These are phyloP conservation scores for Tylopilus sp. DNA, from an alignment of 1,284 basidiomycete genomes.

Conservation along the genomic window DNA sequence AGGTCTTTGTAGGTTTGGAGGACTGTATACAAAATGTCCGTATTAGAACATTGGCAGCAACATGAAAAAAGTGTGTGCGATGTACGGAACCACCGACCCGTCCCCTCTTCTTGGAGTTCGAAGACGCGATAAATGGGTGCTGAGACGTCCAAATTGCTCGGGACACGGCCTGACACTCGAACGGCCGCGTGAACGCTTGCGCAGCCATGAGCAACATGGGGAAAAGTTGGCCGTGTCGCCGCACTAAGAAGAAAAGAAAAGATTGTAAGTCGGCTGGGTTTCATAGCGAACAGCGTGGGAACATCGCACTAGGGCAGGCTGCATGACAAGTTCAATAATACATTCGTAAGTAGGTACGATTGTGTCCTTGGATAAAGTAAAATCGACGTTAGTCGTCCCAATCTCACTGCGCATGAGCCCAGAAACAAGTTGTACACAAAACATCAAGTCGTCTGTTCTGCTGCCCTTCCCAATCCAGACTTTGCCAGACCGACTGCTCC, in stretches of 20 bases:
- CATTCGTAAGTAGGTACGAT: no score
- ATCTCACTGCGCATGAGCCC: not conserved
- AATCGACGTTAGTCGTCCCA: no score
- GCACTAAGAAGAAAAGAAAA: conserved; percentile 64
- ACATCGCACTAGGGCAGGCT: conserved; percentile 43
- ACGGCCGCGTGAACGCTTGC: conserved; percentile 67
- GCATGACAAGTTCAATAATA: no score
- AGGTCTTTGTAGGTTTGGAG: no score
- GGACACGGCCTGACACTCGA: conserved; percentile 89
- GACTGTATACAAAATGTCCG: not conserved
- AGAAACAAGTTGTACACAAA: not conserved
- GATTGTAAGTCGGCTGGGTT: not conserved
- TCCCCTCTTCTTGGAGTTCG: conserved; percentile 56
- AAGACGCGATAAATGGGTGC: conserved; percentile 72
- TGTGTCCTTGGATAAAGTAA: no score
- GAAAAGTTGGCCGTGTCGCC: conserved; percentile 82
- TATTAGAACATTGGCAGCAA: not conserved
- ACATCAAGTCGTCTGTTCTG: no score
- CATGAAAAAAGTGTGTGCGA: not conserved
- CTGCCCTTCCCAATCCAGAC: not conserved
- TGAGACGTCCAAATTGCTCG: conserved; percentile 81
- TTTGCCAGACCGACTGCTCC: conserved; percentile 67
- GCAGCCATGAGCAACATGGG: conserved; percentile 90
- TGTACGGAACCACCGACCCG: conserved; percentile 87
- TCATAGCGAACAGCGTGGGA: conserved; percentile 37